Base-by-base conservation (phyloP, 1,284 basidiomycete genomes). In the Hymenochaete sp. region DNA sequence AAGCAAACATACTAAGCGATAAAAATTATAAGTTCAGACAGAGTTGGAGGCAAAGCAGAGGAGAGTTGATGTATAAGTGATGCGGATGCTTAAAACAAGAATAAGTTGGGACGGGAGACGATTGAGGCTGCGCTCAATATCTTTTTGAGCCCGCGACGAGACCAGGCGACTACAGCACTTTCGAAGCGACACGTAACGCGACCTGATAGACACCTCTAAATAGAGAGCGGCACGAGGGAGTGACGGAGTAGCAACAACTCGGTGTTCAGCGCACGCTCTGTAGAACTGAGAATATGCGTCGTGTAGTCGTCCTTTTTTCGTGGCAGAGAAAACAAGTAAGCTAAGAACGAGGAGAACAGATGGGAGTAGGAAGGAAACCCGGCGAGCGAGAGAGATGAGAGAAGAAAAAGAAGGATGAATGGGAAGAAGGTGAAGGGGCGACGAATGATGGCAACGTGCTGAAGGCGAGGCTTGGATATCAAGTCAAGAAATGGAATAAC, bases 391-490 rank as follows among this genome's bases (percentile, higher is more conserved):
- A 56, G 51, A 52, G 56, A 58, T 56, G 51, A 52, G 46, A 49
- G 59, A 61, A 62, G 60, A 62, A 62, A 62, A 67, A 67, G 45
- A 35, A 13, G 25, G 44, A 36, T 59, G 71, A 67, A 71, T 59
- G 71, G 73, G 73, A 67, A 70, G 66, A 57, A 51, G 57, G 61
- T 61, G 62, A 57, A 60, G 60, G 59, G 67, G 66, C 66, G 63
- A 67, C 66, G 72, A 72, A 78, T 74, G 70, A 76, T 73, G 61
- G 70, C 77, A 82, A 82, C 79, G 81, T 82, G 79, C 73, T 76
- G 73, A 66, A 61, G 60, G 68, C 60, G 62, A 64, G 69, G 68
- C 69, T 60, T 62, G 14, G n/a, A n/a, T n/a, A n/a, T n/a, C n/a
- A n/a, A n/a, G n/a, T n/a, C n/a, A n/a, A n/a, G n/a, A n/a, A n/a